Percentiles rank a stretch among this genome's conserved stretches.
Evolutionary conservation across 805 yeast genomes (phyloP).

Genomic region (Nakazawaea siamensis): DNA sequence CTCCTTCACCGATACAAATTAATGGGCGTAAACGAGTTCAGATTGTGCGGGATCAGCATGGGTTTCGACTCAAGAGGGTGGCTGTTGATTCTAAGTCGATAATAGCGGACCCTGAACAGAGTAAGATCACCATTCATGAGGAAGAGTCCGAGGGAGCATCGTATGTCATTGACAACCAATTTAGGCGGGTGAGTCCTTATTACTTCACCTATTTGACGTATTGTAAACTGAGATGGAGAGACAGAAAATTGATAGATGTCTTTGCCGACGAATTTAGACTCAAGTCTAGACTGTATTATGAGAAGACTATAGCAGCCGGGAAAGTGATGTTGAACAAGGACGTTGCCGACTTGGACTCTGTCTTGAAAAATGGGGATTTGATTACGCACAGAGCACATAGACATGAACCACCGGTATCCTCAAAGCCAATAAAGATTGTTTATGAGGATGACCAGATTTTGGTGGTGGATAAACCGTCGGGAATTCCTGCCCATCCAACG

Average conservation of each 20-base stretch:
- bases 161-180: slow-evolving; percentile 47
- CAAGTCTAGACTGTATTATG: slow-evolving; percentile 59
- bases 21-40: slow-evolving; percentile 10
- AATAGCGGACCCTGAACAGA: slow-evolving; percentile 33
- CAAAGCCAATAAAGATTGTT: slow-evolving; percentile 54
- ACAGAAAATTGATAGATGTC: slow-evolving; percentile 69
- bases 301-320: slow-evolving; percentile 46
- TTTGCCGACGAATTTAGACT: slow-evolving; percentile 84
- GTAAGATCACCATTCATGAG: slow-evolving; percentile 31
- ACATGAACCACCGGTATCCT: slow-evolving; percentile 81
- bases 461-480: slow-evolving; percentile 89
- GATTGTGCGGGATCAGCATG: slow-evolving; percentile 32
- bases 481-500: slow-evolving; percentile 94
- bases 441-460: slow-evolving; percentile 67
- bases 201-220: slow-evolving; percentile 84
- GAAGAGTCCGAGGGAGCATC: slow-evolving; percentile 53
- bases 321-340: slow-evolving; percentile 65
- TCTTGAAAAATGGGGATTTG: slow-evolving; percentile 74
- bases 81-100: slow-evolving; percentile 34
- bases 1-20: slow-evolving; percentile 2
- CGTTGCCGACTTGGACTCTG: slow-evolving; percentile 54
- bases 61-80: slow-evolving; percentile 36
- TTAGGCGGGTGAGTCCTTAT: slow-evolving; percentile 77
- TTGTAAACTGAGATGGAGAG: slow-evolving; percentile 90
- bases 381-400: slow-evolving; percentile 75